A percentile compares a stretch with the other conserved stretches of the same genome.
These are phyloP conservation scores for Cyberlindnera galapagoensis DNA, from an alignment of 805 yeast species.

Conservation along the genomic window DNA sequence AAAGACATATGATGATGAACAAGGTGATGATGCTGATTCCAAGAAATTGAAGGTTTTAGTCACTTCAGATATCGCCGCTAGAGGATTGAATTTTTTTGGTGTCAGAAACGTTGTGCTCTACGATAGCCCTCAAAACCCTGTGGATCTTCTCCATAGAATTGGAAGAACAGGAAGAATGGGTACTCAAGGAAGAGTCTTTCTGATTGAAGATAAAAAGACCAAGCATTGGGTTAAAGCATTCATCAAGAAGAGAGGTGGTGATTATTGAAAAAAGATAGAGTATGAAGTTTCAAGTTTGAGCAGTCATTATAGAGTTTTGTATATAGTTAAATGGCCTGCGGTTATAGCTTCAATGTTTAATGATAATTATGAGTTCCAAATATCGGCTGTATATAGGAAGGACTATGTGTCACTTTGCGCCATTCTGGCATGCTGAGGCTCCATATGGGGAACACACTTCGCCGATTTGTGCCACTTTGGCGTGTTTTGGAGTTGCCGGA, in stretches of 20 bases:
- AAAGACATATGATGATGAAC: constrained; percentile 4
- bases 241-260: constrained; percentile 14
- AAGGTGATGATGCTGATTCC: background rate
- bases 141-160: constrained; percentile 83
- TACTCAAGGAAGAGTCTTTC: constrained; percentile 79
- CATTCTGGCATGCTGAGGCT: no score
- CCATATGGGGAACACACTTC: no score
- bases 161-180: constrained; percentile 95
- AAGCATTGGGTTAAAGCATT: constrained; percentile 80
- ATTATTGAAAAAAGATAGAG: no score
- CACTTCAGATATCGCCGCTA: constrained; percentile 82
- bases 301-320: no score
- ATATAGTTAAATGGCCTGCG: no score
- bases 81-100: constrained; percentile 84
- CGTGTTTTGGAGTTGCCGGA: no score
- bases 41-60: constrained; percentile 58
- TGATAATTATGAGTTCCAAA: no score
- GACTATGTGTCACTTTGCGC: no score
- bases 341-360: no score
- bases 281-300: no score
- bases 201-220: constrained; percentile 63
- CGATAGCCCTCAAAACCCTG: constrained; percentile 80
- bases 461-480: no score
- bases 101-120: constrained; percentile 76
- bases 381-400: no score